Conservation (phyloP, 768 basidiomycete genomes). For the Mycena floridula region DNA sequence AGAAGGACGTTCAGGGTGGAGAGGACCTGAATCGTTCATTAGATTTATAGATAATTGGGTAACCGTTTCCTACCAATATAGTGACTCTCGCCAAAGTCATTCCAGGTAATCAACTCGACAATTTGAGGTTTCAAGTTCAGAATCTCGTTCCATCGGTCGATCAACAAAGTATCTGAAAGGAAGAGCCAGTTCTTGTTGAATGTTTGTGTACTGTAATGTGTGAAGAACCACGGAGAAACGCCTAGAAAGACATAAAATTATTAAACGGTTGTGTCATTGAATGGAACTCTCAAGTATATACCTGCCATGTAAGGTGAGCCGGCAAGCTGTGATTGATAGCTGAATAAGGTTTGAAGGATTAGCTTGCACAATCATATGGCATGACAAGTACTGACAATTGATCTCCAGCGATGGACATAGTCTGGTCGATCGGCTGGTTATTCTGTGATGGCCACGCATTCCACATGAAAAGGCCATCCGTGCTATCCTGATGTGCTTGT, state of each 20-base stretch:
- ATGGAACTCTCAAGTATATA: too few species aligned
- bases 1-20: slow-evolving; percentile 38
- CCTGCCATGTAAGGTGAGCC: neutral
- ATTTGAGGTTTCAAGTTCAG: slow-evolving; percentile 25
- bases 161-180: neutral
- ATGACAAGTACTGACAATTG: neutral
- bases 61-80: too few species aligned
- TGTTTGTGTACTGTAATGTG: slow-evolving; percentile 60
- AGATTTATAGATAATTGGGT: too few species aligned
- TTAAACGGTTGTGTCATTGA: too few species aligned
- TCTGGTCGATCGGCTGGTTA: neutral
- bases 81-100: slow-evolving; percentile 73
- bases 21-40: too few species aligned
- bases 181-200: slow-evolving; percentile 63
- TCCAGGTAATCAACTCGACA: slow-evolving; percentile 60
- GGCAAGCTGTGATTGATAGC: neutral
- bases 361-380: neutral
- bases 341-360: neutral
- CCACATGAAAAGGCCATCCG: neutral
- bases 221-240: slow-evolving; percentile 76
- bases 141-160: neutral
- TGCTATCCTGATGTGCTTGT: neutral
- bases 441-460: neutral
- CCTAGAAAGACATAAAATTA: too few species aligned
- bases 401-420: neutral